phyloP scores from a whole-genome alignment of 768 basidiomycete genomes.

The Vararia minispora region DNA sequence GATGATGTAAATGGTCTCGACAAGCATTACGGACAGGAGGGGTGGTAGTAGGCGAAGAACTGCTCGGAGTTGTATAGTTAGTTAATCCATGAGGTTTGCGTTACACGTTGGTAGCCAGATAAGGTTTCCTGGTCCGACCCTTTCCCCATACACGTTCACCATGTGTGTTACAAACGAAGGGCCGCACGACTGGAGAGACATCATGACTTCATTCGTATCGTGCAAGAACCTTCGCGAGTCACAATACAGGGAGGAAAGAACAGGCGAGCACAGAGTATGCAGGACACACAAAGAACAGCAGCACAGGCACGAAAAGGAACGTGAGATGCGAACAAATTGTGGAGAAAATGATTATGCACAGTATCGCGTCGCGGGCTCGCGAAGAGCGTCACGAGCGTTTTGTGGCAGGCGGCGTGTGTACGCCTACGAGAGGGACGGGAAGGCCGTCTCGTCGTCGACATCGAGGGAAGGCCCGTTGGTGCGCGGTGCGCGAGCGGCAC shows the following conservation, averaged over 20 bases:
- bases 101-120: too few species aligned
- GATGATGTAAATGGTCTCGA: constrained; percentile 57
- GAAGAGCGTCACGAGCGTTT: constrained; percentile 8
- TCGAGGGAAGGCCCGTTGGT: constrained; percentile 38
- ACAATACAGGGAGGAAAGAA: constrained; percentile 1
- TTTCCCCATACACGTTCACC: too few species aligned
- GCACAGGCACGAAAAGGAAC: neutral
- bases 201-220: too few species aligned
- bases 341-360: neutral
- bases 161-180: too few species aligned
- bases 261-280: constrained; percentile 11
- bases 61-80: too few species aligned
- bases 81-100: too few species aligned
- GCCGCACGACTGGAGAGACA: too few species aligned
- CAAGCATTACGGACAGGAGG: constrained; percentile 22
- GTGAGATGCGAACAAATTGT: neutral
- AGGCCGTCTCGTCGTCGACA: constrained; percentile 77
- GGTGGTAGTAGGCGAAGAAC: neutral
- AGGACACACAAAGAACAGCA: neutral
- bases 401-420: constrained; percentile 1
- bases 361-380: constrained; percentile 2
- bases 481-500: constrained; percentile 30
- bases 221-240: too few species aligned
- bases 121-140: too few species aligned
- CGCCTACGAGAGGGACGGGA: constrained; percentile 70